Evolutionary conservation across 106 monocot genomes (phyloP), one percentile per base, ranked within the genome.

Genomic region (Acorus calamus): DNA sequence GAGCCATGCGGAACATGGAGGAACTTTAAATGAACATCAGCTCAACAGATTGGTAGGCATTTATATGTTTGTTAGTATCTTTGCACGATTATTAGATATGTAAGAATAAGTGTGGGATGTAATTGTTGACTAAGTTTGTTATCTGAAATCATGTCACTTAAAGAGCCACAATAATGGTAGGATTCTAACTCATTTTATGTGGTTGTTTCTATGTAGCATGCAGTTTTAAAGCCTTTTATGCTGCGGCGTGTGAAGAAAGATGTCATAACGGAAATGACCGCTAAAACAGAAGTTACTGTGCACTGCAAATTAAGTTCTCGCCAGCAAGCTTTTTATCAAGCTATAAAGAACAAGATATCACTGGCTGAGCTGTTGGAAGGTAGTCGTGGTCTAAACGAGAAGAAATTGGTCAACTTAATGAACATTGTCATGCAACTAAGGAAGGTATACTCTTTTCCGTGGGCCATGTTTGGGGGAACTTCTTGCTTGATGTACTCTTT

Each of bases 1-100:
- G 80, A 83, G 80, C 67, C 96, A 96, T 80, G 96, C 96, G 61
- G 96, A 96, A 78, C 90, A 91, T 78, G 96, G 96, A 62, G 96
- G 91, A 47, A 91, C 96, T 56, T 64, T 96, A 65, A 96, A 96
- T 77, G 96, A 96, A 69, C 96, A 96, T 81, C 96, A 96, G 71
- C 91, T 96, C 54, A 91, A 73, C 48, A 82, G 96, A 77, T 69
- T 96, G 86, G 96, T 96, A 77, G 69, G 83, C 4, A 53, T 56
- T 6, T 49, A 46, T 45, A 56, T 41, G 7, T 11, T 61, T 1
- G 7, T 58, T 51, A 41, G 47, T 4, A 43, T 52, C 59, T 48
- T 69, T 64, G 14, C 28, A 28, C 28, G 28, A 28, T 28, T 28
- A 28, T 28, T 28, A 28, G 28, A 28, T 28, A 28, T 28, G 28